Percentiles rank a stretch among this genome's conserved stretches.
These are phyloP conservation scores for Chlamydomonas schloesseri DNA, from an alignment of 139 green algal genomes.

Conservation along the genomic window DNA sequence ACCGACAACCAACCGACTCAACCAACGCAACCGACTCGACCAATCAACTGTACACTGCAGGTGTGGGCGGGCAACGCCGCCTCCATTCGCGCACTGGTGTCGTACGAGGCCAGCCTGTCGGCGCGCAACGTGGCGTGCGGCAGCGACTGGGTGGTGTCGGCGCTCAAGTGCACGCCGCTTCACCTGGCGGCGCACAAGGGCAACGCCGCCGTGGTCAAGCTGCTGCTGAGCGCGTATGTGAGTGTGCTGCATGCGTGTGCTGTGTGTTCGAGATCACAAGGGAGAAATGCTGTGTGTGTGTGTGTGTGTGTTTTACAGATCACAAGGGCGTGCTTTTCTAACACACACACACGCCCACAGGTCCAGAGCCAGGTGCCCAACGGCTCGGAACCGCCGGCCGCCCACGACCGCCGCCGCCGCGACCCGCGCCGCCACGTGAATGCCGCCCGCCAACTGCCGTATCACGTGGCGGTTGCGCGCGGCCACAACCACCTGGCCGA, in stretches of 20 bases:
- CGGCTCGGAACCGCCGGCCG: not conserved
- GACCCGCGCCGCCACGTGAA: slow-evolving; percentile 45
- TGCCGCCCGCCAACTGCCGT: slow-evolving; percentile 48
- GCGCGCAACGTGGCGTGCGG: slow-evolving; percentile 47
- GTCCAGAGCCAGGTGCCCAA: slow-evolving; percentile 13
- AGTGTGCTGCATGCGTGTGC: not conserved
- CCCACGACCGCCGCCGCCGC: slow-evolving; percentile 14
- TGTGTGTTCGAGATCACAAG: too few relatives aligned
- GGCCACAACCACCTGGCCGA: slow-evolving; percentile 47
- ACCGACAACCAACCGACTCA: too few relatives aligned
- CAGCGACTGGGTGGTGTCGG: slow-evolving; percentile 31
- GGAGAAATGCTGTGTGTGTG: too few relatives aligned
- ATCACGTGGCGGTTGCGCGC: slow-evolving; percentile 52
- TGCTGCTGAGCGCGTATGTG: slow-evolving; percentile 52
- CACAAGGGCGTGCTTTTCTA: too few relatives aligned
- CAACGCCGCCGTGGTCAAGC: slow-evolving; percentile 41
- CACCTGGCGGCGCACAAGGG: slow-evolving; percentile 58
- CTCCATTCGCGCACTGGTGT: slow-evolving; percentile 48
- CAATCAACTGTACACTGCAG: too few relatives aligned
- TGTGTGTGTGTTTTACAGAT: too few relatives aligned
- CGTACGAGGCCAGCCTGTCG: slow-evolving; percentile 47
- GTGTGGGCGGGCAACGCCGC: slow-evolving; percentile 49
- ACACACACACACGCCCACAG: too few relatives aligned
- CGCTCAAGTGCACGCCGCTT: slow-evolving; percentile 47
- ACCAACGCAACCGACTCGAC: too few relatives aligned